These are phyloP conservation scores for Lipomyces mesembrius DNA, from an alignment of 805 yeast genomes.

Conservation along the genomic window DNA sequence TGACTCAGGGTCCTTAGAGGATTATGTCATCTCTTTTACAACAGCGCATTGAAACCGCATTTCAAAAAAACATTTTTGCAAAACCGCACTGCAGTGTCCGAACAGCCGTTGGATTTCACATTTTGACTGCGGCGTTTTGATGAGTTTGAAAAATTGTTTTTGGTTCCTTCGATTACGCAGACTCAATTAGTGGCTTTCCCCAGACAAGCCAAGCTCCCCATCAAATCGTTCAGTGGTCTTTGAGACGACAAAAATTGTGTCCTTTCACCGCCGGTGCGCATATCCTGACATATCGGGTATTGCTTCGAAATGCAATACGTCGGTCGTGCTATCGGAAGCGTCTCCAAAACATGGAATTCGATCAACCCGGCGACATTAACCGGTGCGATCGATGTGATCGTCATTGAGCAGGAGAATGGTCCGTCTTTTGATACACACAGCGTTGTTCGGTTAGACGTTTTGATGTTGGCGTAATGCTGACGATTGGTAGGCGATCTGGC, in stretches of 20 bases:
- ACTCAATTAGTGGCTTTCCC: background rate
- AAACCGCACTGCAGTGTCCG: background rate
- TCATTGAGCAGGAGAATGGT: conserved; percentile 85
- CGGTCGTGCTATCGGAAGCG: conserved; percentile 92
- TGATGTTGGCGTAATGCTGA: background rate
- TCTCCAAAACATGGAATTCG: conserved; percentile 96
- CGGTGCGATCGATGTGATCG: conserved; percentile 97
- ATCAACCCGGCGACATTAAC: conserved; percentile 94
- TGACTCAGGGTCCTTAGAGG: background rate
- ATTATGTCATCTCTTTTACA: background rate
- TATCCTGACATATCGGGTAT: background rate
- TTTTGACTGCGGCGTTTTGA: conserved; percentile 2
- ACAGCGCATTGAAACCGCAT: no score
- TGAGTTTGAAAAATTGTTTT: background rate
- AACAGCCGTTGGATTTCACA: background rate
- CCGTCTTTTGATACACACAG: conserved; percentile 28
- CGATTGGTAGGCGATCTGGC: conserved; percentile 57
- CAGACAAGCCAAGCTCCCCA: background rate
- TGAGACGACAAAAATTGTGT: background rate
- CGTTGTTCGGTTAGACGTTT: background rate
- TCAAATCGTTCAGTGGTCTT: background rate
- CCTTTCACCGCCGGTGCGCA: background rate
- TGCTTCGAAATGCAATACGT: conserved; percentile 80
- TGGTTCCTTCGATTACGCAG: background rate
- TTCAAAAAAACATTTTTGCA: background rate